These are phyloP conservation scores for Cicer arietinum DNA, from an alignment of 306 rosid genomes.

Conservation along the genomic window DNA sequence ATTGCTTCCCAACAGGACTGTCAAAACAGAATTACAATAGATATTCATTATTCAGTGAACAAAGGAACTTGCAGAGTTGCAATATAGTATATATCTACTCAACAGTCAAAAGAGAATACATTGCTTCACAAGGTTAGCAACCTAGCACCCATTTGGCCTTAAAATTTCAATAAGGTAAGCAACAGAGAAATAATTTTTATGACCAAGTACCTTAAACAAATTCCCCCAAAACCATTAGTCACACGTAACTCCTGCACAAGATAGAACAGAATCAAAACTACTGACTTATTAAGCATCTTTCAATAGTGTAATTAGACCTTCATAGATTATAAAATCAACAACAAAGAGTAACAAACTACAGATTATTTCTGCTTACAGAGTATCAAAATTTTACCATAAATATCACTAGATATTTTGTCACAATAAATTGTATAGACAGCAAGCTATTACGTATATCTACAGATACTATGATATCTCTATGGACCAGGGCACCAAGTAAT, in stretches of 20 bases:
- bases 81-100: conserved; percentile 21
- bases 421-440: neutral
- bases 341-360: conserved; percentile 2
- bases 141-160: conserved; percentile 8
- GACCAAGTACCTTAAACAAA: conserved; percentile 74
- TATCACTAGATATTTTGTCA: conserved; percentile 9
- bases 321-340: conserved; percentile 25
- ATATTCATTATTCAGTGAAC: conserved; percentile 18
- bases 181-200: conserved; percentile 20
- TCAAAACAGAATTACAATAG: conserved; percentile 42
- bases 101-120: conserved; percentile 36
- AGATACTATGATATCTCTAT: conserved; percentile 6
- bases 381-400: neutral
- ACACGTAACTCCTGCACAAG: conserved; percentile 91
- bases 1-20: conserved; percentile 89
- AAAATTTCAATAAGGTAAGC: neutral
- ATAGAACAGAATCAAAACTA: conserved; percentile 42
- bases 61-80: conserved; percentile 31
- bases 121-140: conserved; percentile 32
- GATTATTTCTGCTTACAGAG: conserved; percentile 15
- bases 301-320: conserved; percentile 29
- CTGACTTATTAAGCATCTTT: conserved; percentile 33
- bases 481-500: conserved; percentile 7
- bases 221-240: conserved; percentile 90
- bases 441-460: neutral